phyloP scores from a whole-genome alignment of 1,284 basidiomycete genomes.

The Omphalotus olearius region DNA sequence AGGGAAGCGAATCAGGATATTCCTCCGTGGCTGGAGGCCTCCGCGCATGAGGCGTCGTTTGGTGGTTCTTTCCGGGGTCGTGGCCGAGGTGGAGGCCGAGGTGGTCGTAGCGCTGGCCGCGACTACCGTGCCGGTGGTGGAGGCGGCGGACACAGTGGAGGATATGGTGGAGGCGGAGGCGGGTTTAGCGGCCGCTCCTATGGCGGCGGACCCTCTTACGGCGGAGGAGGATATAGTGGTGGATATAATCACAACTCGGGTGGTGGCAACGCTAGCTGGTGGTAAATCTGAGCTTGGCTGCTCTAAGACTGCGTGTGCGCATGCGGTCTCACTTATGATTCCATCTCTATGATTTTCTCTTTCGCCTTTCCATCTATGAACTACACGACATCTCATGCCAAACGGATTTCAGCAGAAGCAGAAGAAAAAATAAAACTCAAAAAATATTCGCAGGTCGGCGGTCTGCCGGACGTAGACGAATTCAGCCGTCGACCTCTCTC shows the following conservation, averaged over 20 bases:
- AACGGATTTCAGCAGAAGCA: conserved; percentile 7
- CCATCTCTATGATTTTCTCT: conserved; percentile 6
- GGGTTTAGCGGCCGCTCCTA: conserved; percentile 24
- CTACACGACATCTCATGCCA: conserved; percentile 4
- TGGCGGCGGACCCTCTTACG: conserved; percentile 17
- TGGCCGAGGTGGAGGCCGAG: conserved; percentile 52
- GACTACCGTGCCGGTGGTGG: conserved; percentile 31
- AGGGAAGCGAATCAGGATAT: conserved; percentile 97
- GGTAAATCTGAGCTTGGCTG: conserved; percentile 15
- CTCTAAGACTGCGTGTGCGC: not conserved
- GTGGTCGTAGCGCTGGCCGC: conserved; percentile 38
- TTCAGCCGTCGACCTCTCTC: not conserved
- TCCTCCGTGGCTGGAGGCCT: conserved; percentile 87
- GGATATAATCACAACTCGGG: conserved; percentile 13
- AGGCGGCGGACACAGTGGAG: conserved; percentile 26
- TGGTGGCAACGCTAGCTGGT: conserved; percentile 15
- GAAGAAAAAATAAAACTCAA: conserved; percentile 11
- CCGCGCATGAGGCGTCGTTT: conserved; percentile 81
- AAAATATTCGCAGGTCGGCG: conserved; percentile 5
- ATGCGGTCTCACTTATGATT: conserved; percentile 8
- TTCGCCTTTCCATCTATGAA: not conserved
- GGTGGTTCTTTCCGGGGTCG: conserved; percentile 52
- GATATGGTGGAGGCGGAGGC: conserved; percentile 32
- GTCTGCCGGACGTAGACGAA: not conserved
- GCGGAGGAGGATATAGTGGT: conserved; percentile 13